These are phyloP conservation scores for Lepidium didymum DNA, from an alignment of 345 rosid species.

Conservation along the genomic window DNA sequence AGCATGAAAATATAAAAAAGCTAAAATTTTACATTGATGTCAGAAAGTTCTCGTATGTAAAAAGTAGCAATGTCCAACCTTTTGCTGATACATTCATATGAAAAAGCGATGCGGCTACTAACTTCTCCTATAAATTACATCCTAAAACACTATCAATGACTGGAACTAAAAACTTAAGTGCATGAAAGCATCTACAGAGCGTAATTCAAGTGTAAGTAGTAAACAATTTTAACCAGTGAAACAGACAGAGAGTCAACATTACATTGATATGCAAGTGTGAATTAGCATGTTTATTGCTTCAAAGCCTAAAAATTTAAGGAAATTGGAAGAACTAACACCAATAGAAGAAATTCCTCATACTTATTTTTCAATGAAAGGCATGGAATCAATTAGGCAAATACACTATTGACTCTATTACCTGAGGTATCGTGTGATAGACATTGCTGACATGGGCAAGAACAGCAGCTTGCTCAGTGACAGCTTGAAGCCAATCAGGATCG, in stretches of 20 bases:
- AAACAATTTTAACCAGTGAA: background rate
- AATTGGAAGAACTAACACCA: background rate
- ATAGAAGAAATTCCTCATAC: background rate
- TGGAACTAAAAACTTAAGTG: background rate
- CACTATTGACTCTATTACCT: conserved; percentile 32
- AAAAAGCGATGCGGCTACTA: background rate
- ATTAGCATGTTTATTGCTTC: background rate
- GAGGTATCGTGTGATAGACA: conserved; percentile 65
- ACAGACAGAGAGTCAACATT: background rate
- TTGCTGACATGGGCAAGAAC: conserved; percentile 75
- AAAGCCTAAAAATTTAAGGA: background rate
- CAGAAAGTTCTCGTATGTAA: background rate
- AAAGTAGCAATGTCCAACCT: background rate
- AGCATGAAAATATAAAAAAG: too few species aligned
- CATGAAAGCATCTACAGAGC: background rate
- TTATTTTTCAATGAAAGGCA: background rate
- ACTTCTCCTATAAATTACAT: background rate
- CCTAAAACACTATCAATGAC: background rate
- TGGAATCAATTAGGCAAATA: background rate
- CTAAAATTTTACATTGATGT: background rate
- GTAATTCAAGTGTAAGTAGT: background rate
- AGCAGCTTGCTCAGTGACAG: conserved; percentile 62
- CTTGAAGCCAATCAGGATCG: conserved; percentile 74
- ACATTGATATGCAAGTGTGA: background rate
- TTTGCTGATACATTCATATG: background rate